Percentiles rank a stretch among this genome's conserved stretches.
Conservation (phyloP, 176 grass and related monocot species). For the Zoysia pacifica region DNA sequence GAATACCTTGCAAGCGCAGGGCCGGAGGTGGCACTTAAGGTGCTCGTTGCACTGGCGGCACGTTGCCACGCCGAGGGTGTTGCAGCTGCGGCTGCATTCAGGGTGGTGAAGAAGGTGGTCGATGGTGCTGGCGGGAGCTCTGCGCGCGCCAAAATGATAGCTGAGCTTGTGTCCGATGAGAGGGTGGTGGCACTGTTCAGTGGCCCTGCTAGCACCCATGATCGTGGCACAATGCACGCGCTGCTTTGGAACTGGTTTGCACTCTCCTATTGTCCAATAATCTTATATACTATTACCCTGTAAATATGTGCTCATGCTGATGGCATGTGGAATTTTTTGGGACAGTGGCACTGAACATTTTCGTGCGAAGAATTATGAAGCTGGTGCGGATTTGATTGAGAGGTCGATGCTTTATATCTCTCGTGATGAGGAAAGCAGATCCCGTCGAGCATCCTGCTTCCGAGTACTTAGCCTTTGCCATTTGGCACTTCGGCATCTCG, state of each 20-base stretch:
- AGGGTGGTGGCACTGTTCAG: conserved; percentile 71
- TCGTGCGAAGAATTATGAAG: conserved; percentile 63
- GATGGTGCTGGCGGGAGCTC: conserved; percentile 43
- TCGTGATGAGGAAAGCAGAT: conserved; percentile 72
- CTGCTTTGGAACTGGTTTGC: conserved; percentile 87
- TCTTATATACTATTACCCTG: conserved; percentile 1
- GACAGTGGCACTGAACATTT: conserved; percentile 82
- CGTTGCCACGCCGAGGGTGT: conserved; percentile 51
- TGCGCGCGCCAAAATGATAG: conserved; percentile 54
- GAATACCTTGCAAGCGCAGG: conserved; percentile 61
- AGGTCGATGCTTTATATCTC: conserved; percentile 90
- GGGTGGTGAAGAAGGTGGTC: conserved; percentile 66
- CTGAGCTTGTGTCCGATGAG: conserved; percentile 80
- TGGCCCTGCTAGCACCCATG: conserved; percentile 47
- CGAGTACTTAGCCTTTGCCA: conserved; percentile 80
- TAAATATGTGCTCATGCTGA: conserved; percentile 10
- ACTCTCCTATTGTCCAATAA: conserved; percentile 23
- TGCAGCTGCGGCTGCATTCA: conserved; percentile 53
- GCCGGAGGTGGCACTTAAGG: conserved; percentile 54
- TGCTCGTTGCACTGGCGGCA: conserved; percentile 59
- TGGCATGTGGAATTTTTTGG: conserved; percentile 44
- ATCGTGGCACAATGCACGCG: conserved; percentile 73
- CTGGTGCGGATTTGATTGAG: conserved; percentile 72
- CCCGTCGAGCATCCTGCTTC: conserved; percentile 73
- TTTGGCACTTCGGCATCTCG: conserved; percentile 63